Percentiles rank a stretch among this genome's conserved stretches.
Evolutionary conservation across 495 filamentous ascomycete species (phyloP).

Genomic region (Astrothelium macrocarpum): DNA sequence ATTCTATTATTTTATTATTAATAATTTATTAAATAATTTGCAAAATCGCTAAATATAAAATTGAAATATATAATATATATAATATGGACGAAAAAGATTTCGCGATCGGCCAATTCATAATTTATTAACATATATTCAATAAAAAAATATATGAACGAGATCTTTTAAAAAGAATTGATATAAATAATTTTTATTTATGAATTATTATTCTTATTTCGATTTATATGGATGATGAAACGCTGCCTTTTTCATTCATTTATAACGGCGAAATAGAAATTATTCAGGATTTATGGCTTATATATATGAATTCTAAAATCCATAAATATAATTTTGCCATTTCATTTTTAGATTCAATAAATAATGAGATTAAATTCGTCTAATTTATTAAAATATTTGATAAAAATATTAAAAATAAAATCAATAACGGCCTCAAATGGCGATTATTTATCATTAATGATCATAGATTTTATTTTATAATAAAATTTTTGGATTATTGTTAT

Average conservation of each 20-base stretch:
- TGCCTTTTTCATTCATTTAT: slow-evolving; percentile 20
- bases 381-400: slow-evolving; percentile 18
- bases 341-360: background rate
- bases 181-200: slow-evolving; percentile 13
- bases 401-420: slow-evolving; percentile 11
- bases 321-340: slow-evolving; percentile 12
- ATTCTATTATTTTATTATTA: background rate
- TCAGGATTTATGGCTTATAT: slow-evolving; percentile 16
- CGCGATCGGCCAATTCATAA: slow-evolving; percentile 9
- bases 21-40: slow-evolving; percentile 1
- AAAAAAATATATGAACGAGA: background rate
- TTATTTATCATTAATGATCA: slow-evolving; percentile 21
- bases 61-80: slow-evolving; percentile 13
- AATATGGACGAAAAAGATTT: slow-evolving; percentile 26
- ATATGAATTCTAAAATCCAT: slow-evolving; percentile 6
- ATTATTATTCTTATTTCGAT: slow-evolving; percentile 17
- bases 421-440: background rate
- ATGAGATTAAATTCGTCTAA: slow-evolving; percentile 14
- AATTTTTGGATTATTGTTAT: slow-evolving; percentile 17
- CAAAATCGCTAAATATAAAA: slow-evolving; percentile 18
- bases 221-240: slow-evolving; percentile 14
- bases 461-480: background rate
- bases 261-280: slow-evolving; percentile 6
- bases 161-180: background rate
- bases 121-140: background rate